phyloP scores from a whole-genome alignment of 2,329 filamentous ascomycete genomes.

The Aspergillus sp. region DNA sequence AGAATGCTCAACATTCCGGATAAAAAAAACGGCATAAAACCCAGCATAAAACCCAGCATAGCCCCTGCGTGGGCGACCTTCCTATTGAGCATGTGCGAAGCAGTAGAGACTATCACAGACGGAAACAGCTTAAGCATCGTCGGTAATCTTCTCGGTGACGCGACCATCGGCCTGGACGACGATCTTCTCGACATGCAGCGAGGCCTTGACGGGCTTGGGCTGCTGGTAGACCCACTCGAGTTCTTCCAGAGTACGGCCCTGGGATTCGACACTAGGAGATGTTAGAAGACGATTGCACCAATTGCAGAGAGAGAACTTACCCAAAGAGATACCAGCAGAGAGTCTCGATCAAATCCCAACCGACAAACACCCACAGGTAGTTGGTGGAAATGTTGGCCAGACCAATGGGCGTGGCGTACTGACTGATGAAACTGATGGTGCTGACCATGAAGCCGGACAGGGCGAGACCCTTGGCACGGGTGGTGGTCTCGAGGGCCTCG shows the following conservation, averaged over 20 bases:
- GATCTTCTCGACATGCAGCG: constrained; percentile 45
- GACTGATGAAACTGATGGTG: constrained; percentile 49
- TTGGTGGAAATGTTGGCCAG: constrained; percentile 41
- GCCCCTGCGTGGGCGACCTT: too few species aligned
- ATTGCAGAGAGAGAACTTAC: constrained; percentile 27
- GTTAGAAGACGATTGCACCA: too few species aligned
- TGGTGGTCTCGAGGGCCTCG: constrained; percentile 50
- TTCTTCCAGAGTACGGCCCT: constrained; percentile 51
- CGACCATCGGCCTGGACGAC: constrained; percentile 46
- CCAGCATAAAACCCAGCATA: too few species aligned
- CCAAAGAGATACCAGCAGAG: constrained; percentile 47
- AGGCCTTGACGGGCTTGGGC: constrained; percentile 51
- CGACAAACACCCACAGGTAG: constrained; percentile 47
- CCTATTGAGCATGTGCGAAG: too few species aligned
- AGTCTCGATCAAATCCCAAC: constrained; percentile 47
- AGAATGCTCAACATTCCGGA: too few species aligned
- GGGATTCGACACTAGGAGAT: constrained; percentile 12
- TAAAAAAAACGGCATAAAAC: too few species aligned
- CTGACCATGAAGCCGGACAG: constrained; percentile 46
- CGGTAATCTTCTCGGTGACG: constrained; percentile 47
- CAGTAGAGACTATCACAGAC: too few species aligned
- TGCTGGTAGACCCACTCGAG: constrained; percentile 52
- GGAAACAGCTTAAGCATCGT: not conserved
- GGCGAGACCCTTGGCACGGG: constrained; percentile 49
- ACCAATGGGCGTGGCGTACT: constrained; percentile 48